Evolutionary conservation across 2,329 filamentous ascomycete species (phyloP).

Genomic region (Cladosporium sp.): DNA sequence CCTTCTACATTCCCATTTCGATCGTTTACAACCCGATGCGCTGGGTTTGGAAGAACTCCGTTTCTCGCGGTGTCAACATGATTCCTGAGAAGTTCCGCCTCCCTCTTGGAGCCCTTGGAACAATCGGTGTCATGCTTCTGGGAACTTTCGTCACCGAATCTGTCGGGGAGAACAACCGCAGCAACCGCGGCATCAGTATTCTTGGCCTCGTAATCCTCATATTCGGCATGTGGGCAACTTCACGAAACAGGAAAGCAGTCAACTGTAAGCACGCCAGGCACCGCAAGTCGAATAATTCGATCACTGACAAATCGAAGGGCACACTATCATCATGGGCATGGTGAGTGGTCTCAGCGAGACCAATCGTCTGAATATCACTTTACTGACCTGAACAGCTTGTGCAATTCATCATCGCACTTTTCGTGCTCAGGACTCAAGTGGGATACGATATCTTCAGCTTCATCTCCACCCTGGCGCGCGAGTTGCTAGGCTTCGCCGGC

Average conservation of each 20-base stretch:
- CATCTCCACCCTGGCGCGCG: conserved; percentile 69
- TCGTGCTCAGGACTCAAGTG: conserved; percentile 74
- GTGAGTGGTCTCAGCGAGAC: not conserved
- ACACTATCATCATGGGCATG: conserved; percentile 76
- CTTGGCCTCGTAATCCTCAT: conserved; percentile 74
- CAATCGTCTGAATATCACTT: not conserved
- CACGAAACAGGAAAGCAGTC: conserved; percentile 59
- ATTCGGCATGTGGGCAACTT: conserved; percentile 63
- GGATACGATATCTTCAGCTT: conserved; percentile 91
- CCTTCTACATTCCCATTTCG: conserved; percentile 66
- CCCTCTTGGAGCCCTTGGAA: conserved; percentile 58
- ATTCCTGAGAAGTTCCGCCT: conserved; percentile 66
- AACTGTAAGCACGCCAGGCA: conserved; percentile 28
- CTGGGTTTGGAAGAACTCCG: conserved; percentile 64
- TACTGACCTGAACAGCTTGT: conserved; percentile 43
- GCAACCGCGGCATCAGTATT: conserved; percentile 74
- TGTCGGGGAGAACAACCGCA: conserved; percentile 69
- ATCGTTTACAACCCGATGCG: conserved; percentile 64
- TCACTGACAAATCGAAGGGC: conserved; percentile 21
- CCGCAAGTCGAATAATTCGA: too few relatives aligned
- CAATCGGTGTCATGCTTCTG: conserved; percentile 70
- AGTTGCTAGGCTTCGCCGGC: conserved; percentile 70
- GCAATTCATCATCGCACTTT: conserved; percentile 84
- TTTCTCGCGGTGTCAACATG: conserved; percentile 52
- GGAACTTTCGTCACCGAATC: conserved; percentile 73